Base-by-base conservation (phyloP, 805 yeast species). In the Nakazawaea anatomiae region DNA sequence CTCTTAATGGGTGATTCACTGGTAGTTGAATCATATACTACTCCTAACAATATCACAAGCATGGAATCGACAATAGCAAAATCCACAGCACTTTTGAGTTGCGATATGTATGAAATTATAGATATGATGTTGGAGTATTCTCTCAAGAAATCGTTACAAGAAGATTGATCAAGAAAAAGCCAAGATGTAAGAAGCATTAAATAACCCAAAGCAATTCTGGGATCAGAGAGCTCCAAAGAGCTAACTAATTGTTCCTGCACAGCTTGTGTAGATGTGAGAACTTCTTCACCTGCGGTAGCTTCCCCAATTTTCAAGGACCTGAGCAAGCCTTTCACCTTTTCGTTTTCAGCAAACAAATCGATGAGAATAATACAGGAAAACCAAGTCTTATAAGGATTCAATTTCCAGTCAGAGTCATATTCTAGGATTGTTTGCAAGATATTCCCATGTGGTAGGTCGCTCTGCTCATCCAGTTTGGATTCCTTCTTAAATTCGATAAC, bases 351-450 rank as follows among this genome's bases (percentile, higher is more conserved):
- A 54, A 90, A 76, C 2, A 90, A 62, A 50, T 77, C 79, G 42
- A 86, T 71, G 27, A 92, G 62, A 4, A 89, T 70, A 4, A 82
- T 76, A 2, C 87, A 71, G 0, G 96, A 81, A 67, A 92, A 91
- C 94, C 96, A 94, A 1, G 82, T 67, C 59, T 83, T 81, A 62
- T 90, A 94, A 0, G 99, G 97, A 57, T 94, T 92, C 35, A 91
- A 67, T 49, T 83, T 79, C 45, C 75, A 64, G 25, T 82, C 85
- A 3, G 83, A 79, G 56, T 91, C 92, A 59, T 87, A 89, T 55
- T 87, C 92, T 57, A 89, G 75, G 6, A 94, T 65, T 0, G 86
- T 77, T 29, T 81, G 71, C 52, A 94, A 82, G 1, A 94, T 67
- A 62, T 89, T 90, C 3, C 80, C 84, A 47, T 63, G 41, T 70